These are phyloP conservation scores for Symmetrospora coprosmae DNA, from an alignment of 768 basidiomycete species.

Conservation along the genomic window DNA sequence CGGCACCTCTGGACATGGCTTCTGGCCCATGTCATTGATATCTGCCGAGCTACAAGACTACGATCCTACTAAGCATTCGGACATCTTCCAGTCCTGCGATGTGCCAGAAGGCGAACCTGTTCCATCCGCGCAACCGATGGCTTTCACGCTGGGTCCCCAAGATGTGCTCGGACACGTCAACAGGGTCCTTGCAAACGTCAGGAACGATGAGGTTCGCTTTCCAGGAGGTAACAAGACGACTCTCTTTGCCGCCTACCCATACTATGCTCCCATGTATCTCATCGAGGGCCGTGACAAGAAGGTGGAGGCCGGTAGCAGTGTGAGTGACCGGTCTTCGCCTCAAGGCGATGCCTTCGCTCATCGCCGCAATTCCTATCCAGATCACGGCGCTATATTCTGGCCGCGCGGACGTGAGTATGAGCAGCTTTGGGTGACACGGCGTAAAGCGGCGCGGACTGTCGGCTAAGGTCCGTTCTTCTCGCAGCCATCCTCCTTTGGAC, in stretches of 20 bases:
- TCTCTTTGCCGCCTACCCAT: background rate
- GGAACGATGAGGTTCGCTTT: background rate
- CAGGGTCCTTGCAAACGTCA: background rate
- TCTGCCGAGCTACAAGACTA: background rate
- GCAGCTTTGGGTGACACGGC: no score
- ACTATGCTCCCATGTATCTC: background rate
- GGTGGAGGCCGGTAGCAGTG: no score
- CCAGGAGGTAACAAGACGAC: background rate
- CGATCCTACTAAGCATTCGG: background rate
- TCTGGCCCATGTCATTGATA: background rate
- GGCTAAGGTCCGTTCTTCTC: no score
- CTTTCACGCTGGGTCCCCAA: background rate
- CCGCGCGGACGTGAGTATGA: no score
- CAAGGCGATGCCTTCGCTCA: no score
- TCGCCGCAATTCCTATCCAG: no score
- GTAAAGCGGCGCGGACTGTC: no score
- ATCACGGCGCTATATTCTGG: no score
- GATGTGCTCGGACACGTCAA: background rate
- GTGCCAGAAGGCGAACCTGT: background rate
- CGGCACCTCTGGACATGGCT: background rate
- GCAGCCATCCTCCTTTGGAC: no score
- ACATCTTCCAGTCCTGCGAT: background rate
- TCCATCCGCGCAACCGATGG: background rate
- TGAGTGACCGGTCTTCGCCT: no score
- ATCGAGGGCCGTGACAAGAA: background rate